Percentiles rank a stretch among this genome's conserved stretches.
Conservation (phyloP, 2,329 filamentous ascomycete genomes). For the Tolypocladium sp. region DNA sequence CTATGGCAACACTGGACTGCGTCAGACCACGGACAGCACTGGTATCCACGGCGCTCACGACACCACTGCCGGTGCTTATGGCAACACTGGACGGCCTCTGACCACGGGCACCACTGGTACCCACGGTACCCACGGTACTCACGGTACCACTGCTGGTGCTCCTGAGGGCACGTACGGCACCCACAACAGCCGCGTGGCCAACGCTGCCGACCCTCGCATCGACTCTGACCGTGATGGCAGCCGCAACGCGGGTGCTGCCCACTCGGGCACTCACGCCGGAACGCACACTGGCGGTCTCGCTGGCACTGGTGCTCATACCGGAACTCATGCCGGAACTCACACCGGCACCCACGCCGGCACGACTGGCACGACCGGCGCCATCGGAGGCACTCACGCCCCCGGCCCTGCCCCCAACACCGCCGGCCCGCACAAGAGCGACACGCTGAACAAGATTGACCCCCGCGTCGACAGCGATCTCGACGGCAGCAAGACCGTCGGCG, state of each 20-base stretch:
- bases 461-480: constrained; percentile 47
- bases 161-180: constrained; percentile 27
- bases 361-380: background rate
- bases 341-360: background rate
- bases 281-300: background rate
- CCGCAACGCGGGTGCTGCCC: constrained; percentile 20
- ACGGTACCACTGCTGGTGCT: constrained; percentile 6
- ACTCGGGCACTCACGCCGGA: constrained; percentile 7
- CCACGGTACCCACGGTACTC: background rate
- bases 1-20: background rate
- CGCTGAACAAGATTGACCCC: constrained; percentile 46
- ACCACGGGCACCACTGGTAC: background rate
- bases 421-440: constrained; percentile 39
- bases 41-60: too few relatives aligned
- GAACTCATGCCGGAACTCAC: constrained; percentile 18
- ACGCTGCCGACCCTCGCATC: constrained; percentile 41
- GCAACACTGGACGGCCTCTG: constrained; percentile 1
- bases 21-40: background rate
- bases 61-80: too few relatives aligned
- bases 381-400: background rate
- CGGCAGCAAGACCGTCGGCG: constrained; percentile 43
- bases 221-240: constrained; percentile 39
- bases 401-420: constrained; percentile 25
- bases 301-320: constrained; percentile 21
- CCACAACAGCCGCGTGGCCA: constrained; percentile 31